These are phyloP conservation scores for Cytospora schulzeri DNA, from an alignment of 2,329 filamentous ascomycete genomes.

Conservation along the genomic window DNA sequence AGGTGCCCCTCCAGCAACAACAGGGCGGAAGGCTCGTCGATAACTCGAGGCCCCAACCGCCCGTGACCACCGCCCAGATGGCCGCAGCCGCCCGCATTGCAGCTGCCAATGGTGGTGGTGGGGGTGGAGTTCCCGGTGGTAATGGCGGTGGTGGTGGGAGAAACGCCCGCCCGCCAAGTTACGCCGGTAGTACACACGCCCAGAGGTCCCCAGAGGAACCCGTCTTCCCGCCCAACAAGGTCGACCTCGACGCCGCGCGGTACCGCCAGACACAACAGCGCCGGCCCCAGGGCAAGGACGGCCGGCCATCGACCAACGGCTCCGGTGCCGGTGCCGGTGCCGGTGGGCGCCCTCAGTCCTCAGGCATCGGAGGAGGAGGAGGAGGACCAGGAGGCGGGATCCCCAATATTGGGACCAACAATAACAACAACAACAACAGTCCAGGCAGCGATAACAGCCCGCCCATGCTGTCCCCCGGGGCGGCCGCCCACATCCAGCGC, in stretches of 20 bases:
- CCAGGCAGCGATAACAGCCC: background rate
- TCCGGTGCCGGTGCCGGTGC: background rate
- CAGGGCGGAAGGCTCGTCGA: conserved; percentile 15
- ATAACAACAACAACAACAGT: conserved; percentile 1
- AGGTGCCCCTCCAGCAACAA: conserved; percentile 26
- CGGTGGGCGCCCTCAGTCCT: conserved; percentile 1
- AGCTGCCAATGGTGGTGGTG: background rate
- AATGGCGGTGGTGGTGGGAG: background rate
- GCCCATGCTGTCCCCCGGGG: conserved; percentile 11
- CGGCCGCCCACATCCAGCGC: conserved; percentile 40
- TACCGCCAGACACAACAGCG: conserved; percentile 26
- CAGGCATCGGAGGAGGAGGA: conserved; percentile 2
- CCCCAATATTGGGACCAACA: background rate
- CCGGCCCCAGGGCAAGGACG: conserved; percentile 7
- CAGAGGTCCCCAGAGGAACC: conserved; percentile 21
- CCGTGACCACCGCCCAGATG: conserved; percentile 15
- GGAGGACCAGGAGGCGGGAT: background rate
- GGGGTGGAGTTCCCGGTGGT: background rate
- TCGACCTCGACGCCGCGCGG: conserved; percentile 26
- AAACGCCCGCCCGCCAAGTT: conserved; percentile 13
- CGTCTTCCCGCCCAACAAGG: conserved; percentile 24
- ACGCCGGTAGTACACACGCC: conserved; percentile 12
- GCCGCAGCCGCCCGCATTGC: conserved; percentile 4
- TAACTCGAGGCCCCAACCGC: background rate
- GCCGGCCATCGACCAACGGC: conserved; percentile 3